Base-by-base conservation (phyloP, 495 filamentous ascomycete species). In the Penicillium bialowiezense region DNA sequence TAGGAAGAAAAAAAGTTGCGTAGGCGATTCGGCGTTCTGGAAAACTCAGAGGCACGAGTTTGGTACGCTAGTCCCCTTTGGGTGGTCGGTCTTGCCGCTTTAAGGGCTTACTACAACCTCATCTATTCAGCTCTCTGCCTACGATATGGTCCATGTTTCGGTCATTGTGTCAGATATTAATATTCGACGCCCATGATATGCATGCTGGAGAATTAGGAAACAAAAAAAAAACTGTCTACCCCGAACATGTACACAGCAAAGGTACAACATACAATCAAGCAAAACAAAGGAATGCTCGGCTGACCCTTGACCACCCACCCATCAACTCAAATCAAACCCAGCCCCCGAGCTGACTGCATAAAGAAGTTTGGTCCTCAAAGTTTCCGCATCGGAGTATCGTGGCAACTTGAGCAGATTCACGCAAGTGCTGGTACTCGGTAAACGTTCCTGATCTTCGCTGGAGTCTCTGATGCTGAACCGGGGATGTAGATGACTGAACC, bases 361-460 rank as follows among this genome's bases (percentile, higher is more conserved):
- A 26, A 98, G 66, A 50, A 98, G 64, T 65, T 95, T 96, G 56
- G 80, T 79, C 66, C 75, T 88, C 51, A 97, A 59, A 10, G 67
- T 74, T 42, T 69, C 69, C 44, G 76, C 78, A 39, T 75, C 82
- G 17, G 58, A 71, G 67, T 97, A 99, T 41, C 86, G 83, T 15
- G 93, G 93, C 54, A 99, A 73, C 72, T 99, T 99, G 29, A 99
- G 66, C 45, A 97, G 67, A 64, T 99, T 99, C 29, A 99, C 90
- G 59, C 93, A 99, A 1, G 93, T 99, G 60, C 93, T 97, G 15
- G 93, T 91, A 62, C 90, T 97, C 19, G 95, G 95, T 35, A 97
- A 70, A 56, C 93, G 69, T 66, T 93, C 78, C 45, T 80, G 66
- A 60, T 97, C 91, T 26, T 74, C 74, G 6, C 92, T 89, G 0